A percentile compares a stretch with the other conserved stretches of the same genome.
phyloP scores from a whole-genome alignment of 331 rosid genomes.

The Rhamnella rubrinervis region DNA sequence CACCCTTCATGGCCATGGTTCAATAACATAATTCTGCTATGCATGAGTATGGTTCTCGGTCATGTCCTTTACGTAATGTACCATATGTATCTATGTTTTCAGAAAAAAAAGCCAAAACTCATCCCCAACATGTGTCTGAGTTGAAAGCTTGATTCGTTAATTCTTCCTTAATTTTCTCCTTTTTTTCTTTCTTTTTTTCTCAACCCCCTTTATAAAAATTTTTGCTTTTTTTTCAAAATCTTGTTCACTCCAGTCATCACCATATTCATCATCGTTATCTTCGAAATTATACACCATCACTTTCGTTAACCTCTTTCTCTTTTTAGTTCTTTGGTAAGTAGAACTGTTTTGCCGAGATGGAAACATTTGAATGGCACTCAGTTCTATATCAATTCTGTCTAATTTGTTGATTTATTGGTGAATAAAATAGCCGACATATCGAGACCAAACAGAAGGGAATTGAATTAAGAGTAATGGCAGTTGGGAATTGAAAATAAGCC shows the following conservation, averaged over 20 bases:
- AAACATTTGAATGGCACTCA: too few species aligned
- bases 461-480: constrained; percentile 22
- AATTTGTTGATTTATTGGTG: constrained; percentile 37
- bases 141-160: too few species aligned
- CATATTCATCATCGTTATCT: background rate
- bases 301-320: background rate
- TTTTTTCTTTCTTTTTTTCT: too few species aligned
- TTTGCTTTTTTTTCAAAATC: background rate
- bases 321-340: too few species aligned
- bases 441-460: constrained; percentile 23
- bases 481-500: constrained; percentile 8
- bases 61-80: background rate
- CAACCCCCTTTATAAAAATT: background rate
- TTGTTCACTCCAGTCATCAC: background rate
- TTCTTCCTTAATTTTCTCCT: background rate
- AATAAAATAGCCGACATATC: constrained; percentile 27
- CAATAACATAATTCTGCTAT: constrained; percentile 6
- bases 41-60: background rate
- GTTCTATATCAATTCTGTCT: constrained; percentile 18
- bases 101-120: background rate
- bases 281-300: background rate
- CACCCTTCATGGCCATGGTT: constrained; percentile 41
- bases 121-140: background rate
- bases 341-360: too few species aligned
- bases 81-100: background rate